Evolutionary conservation across 202 grass and related monocot genomes (phyloP).

Genomic region (Brachypodium distachyon): DNA sequence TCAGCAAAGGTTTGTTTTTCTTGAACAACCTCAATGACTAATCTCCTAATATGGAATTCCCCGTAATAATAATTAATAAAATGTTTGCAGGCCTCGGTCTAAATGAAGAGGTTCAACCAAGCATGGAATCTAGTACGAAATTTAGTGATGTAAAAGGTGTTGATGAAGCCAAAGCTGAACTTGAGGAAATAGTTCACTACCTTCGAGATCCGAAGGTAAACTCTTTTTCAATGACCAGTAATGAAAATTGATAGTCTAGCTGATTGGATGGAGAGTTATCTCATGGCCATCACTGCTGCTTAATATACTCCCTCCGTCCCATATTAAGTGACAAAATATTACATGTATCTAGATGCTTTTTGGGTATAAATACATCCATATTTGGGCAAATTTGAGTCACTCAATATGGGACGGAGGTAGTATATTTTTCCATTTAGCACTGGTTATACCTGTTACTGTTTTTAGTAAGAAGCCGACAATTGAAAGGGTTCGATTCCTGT

Average conservation of each 20-base stretch:
- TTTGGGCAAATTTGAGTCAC: too few relatives aligned
- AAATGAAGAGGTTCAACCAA: constrained; percentile 95
- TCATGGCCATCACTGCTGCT: background rate
- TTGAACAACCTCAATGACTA: constrained; percentile 20
- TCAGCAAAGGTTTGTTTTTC: constrained; percentile 78
- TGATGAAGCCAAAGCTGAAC: constrained; percentile 95
- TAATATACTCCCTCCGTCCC: too few relatives aligned
- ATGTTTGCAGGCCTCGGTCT: constrained; percentile 71
- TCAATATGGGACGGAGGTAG: too few relatives aligned
- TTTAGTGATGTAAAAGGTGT: constrained; percentile 99
- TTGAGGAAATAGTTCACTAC: constrained; percentile 98
- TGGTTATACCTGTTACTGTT: background rate
- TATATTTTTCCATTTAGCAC: background rate
- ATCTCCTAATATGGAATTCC: constrained; percentile 18
- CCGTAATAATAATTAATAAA: constrained; percentile 17
- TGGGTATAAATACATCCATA: too few relatives aligned
- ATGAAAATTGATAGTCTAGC: background rate
- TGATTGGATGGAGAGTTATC: background rate
- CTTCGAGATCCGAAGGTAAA: constrained; percentile 94
- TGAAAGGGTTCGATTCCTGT: background rate
- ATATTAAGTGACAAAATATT: too few relatives aligned
- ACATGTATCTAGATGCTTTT: too few relatives aligned
- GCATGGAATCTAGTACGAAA: constrained; percentile 82
- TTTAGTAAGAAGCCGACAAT: background rate
- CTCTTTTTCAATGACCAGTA: background rate